A percentile compares a stretch with the other conserved stretches of the same genome.
These are phyloP conservation scores for Cladosporium oxysporum DNA, from an alignment of 2,329 filamentous ascomycete species.

Conservation along the genomic window DNA sequence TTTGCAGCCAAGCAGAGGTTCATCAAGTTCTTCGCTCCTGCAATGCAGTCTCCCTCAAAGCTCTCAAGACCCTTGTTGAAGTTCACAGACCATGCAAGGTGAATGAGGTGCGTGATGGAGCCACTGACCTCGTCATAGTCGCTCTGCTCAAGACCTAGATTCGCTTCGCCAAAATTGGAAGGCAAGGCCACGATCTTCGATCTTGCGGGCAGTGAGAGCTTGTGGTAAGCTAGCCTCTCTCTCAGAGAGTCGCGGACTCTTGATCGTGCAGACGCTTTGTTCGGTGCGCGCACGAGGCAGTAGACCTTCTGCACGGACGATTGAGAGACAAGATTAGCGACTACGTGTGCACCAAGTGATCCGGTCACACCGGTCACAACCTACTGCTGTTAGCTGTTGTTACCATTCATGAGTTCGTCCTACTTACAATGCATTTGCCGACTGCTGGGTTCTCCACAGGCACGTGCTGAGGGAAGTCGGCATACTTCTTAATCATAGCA, in stretches of 20 bases:
- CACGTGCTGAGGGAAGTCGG: constrained; percentile 35
- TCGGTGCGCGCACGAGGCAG: constrained; percentile 50
- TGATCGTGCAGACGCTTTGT: constrained; percentile 32
- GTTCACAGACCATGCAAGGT: constrained; percentile 44
- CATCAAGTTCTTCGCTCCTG: constrained; percentile 12
- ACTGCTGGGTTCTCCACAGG: constrained; percentile 23
- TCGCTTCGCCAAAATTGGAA: constrained; percentile 29
- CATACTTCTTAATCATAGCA: constrained; percentile 46
- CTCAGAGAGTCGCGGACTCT: constrained; percentile 39
- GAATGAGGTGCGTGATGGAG: constrained; percentile 35
- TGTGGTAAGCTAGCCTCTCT: constrained; percentile 40
- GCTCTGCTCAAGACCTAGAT: constrained; percentile 31
- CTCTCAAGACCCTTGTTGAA: constrained; percentile 39
- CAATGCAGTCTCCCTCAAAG: constrained; percentile 34
- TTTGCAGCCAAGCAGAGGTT: constrained; percentile 30
- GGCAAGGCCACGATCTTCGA: constrained; percentile 34
- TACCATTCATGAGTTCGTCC: constrained; percentile 7
- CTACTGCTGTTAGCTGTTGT: constrained; percentile 11
- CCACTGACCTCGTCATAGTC: constrained; percentile 29
- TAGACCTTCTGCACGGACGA: constrained; percentile 33
- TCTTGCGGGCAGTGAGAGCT: constrained; percentile 25
- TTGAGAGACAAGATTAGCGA: constrained; percentile 34
- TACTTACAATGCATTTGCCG: constrained; percentile 30
- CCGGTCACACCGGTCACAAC: constrained; percentile 42
- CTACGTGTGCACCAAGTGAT: constrained; percentile 39